Evolutionary conservation across 2,329 filamentous ascomycete species (phyloP).

Genomic region (Verticillium nonalfalfae): DNA sequence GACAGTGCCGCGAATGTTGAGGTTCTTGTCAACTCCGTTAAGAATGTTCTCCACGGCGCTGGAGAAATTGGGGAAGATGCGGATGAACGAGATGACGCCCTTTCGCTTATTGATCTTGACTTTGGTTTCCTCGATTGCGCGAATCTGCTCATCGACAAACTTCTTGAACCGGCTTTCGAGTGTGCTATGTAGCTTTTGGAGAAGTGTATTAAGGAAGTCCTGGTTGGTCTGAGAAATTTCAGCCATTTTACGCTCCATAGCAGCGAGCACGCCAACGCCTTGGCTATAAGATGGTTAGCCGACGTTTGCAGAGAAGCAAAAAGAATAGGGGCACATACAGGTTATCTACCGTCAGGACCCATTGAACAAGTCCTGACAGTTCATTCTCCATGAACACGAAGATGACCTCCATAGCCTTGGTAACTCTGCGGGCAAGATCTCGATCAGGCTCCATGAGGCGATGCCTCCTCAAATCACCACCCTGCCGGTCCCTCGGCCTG

Average conservation of each 20-base stretch:
- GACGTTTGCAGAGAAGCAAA: neutral
- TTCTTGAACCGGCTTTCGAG: slow-evolving; percentile 73
- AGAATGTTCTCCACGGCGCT: slow-evolving; percentile 80
- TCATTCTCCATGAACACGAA: slow-evolving; percentile 78
- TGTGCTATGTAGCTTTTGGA: slow-evolving; percentile 73
- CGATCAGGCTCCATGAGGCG: slow-evolving; percentile 85
- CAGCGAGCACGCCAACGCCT: slow-evolving; percentile 79
- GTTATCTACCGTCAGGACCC: slow-evolving; percentile 74
- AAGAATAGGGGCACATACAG: slow-evolving; percentile 50
- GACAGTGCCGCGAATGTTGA: slow-evolving; percentile 67
- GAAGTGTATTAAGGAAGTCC: slow-evolving; percentile 74
- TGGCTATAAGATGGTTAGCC: slow-evolving; percentile 47
- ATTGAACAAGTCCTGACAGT: slow-evolving; percentile 73
- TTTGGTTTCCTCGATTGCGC: slow-evolving; percentile 94
- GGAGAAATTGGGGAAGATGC: slow-evolving; percentile 85
- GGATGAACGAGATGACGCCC: slow-evolving; percentile 92
- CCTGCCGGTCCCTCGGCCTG: slow-evolving; percentile 60
- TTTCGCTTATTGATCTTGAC: slow-evolving; percentile 99
- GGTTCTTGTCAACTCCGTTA: slow-evolving; percentile 44
- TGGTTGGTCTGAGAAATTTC: slow-evolving; percentile 87
- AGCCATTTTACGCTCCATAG: slow-evolving; percentile 70
- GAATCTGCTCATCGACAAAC: slow-evolving; percentile 91
- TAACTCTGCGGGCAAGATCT: slow-evolving; percentile 74
- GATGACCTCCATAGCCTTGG: slow-evolving; percentile 83
- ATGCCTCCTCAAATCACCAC: slow-evolving; percentile 66